These are phyloP conservation scores for Citrus inodora DNA, from an alignment of 345 rosid genomes.

Conservation along the genomic window DNA sequence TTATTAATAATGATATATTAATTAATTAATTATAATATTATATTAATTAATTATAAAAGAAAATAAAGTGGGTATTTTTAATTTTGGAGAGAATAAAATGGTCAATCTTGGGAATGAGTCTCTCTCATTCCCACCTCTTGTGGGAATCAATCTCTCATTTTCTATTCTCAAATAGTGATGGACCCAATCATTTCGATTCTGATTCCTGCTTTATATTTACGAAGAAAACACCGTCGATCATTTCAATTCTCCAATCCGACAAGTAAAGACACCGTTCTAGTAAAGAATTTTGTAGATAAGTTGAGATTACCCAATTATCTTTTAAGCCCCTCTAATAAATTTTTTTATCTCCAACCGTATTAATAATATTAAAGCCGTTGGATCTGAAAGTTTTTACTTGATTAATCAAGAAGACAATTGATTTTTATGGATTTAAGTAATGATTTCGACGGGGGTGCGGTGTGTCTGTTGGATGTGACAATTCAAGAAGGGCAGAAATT, in stretches of 20 bases:
- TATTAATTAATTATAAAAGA: too few relatives aligned
- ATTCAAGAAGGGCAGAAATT: background rate
- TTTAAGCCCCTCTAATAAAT: too few relatives aligned
- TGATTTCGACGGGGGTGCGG: background rate
- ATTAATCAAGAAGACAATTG: too few relatives aligned
- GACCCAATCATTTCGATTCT: fast-evolving
- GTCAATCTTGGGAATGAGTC: fast-evolving
- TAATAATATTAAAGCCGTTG: too few relatives aligned
- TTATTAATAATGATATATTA: too few relatives aligned
- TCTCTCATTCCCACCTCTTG: fast-evolving
- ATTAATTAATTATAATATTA: too few relatives aligned
- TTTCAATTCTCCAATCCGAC: fast-evolving
- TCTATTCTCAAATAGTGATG: fast-evolving
- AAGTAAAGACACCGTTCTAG: fast-evolving
- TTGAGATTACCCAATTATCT: too few relatives aligned
- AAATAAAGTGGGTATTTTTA: fast-evolving
- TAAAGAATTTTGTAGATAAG: too few relatives aligned
- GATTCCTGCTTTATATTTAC: fast-evolving
- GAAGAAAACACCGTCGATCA: fast-evolving
- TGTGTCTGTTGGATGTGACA: background rate
- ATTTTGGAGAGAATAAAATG: fast-evolving
- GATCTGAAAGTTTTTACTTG: too few relatives aligned
- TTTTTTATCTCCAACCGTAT: too few relatives aligned
- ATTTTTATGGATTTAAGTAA: too few relatives aligned
- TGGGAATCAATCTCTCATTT: too few relatives aligned